Conservation (phyloP, 2,329 filamentous ascomycete genomes). For the Onygenales sp. region DNA sequence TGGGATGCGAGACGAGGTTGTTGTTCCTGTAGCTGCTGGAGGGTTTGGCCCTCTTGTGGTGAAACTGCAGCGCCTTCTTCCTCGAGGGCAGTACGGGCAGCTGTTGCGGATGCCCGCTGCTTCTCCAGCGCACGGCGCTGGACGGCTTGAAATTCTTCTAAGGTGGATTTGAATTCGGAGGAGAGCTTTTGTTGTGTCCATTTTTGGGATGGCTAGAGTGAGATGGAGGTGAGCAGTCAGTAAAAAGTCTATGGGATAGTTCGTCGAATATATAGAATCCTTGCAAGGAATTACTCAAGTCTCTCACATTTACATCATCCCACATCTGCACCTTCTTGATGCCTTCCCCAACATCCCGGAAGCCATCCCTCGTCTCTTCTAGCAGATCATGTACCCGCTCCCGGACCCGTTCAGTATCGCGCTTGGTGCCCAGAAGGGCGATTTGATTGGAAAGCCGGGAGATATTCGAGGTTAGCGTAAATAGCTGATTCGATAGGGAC, state of each 20-base stretch:
- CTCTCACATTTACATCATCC: constrained; percentile 68
- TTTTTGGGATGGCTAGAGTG: constrained; percentile 72
- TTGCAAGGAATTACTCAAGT: not conserved
- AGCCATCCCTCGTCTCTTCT: constrained; percentile 75
- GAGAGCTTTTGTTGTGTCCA: constrained; percentile 94
- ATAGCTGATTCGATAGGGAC: constrained; percentile 77
- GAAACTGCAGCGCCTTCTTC: constrained; percentile 32
- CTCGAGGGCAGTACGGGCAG: constrained; percentile 71
- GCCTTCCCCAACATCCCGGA: constrained; percentile 86
- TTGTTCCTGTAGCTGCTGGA: constrained; percentile 66
- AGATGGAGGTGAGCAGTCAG: not conserved
- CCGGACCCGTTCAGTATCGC: constrained; percentile 81
- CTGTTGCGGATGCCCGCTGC: constrained; percentile 74
- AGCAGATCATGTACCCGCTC: constrained; percentile 83
- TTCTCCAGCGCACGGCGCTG: constrained; percentile 87
- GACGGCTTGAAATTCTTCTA: constrained; percentile 86
- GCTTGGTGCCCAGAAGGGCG: constrained; percentile 73
- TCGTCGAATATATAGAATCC: not conserved
- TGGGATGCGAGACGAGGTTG: constrained; percentile 76
- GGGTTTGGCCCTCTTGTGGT: constrained; percentile 43
- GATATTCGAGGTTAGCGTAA: constrained; percentile 80
- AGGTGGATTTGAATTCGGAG: constrained; percentile 79
- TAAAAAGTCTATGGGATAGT: not conserved
- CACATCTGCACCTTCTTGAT: constrained; percentile 84
- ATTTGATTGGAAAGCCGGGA: constrained; percentile 77